A percentile compares a stretch with the other conserved stretches of the same genome.
These are phyloP conservation scores for Ophiostoma novo-ulmi DNA, from an alignment of 2,329 filamentous ascomycete species.

Conservation along the genomic window DNA sequence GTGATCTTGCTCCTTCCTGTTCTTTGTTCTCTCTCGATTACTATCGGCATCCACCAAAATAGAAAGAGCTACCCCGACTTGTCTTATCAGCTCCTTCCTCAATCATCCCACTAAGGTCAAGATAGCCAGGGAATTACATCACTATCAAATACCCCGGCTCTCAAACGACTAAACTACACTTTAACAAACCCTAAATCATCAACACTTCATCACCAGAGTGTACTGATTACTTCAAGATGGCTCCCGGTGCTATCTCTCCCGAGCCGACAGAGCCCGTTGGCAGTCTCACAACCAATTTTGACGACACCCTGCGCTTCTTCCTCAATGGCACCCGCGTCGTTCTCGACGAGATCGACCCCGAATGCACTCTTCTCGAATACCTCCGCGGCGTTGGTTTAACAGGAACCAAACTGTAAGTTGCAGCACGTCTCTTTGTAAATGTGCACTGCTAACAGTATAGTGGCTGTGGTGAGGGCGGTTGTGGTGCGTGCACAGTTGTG, in stretches of 20 bases:
- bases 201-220: neutral
- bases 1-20: neutral
- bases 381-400: slow-evolving; percentile 87
- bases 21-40: neutral
- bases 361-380: slow-evolving; percentile 88
- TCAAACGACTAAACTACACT: neutral
- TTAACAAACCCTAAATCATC: neutral
- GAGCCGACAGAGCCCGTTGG: slow-evolving; percentile 36
- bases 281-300: slow-evolving; percentile 67
- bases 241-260: slow-evolving; percentile 51
- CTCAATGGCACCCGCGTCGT: slow-evolving; percentile 88
- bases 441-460: slow-evolving; percentile 34
- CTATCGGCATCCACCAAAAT: neutral
- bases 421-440: neutral
- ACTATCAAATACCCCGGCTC: neutral
- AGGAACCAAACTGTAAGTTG: slow-evolving; percentile 73
- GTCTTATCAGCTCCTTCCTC: slow-evolving; percentile 1
- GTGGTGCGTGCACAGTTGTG: slow-evolving; percentile 93
- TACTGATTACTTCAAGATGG: slow-evolving; percentile 41
- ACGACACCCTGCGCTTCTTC: slow-evolving; percentile 87
- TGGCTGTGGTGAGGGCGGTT: slow-evolving; percentile 93
- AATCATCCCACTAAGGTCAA: neutral
- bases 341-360: slow-evolving; percentile 82
- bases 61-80: slow-evolving; percentile 7
- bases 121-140: neutral